Evolutionary conservation across 345 rosid genomes (phyloP).

Genomic region (Sisymbrium altissimum): DNA sequence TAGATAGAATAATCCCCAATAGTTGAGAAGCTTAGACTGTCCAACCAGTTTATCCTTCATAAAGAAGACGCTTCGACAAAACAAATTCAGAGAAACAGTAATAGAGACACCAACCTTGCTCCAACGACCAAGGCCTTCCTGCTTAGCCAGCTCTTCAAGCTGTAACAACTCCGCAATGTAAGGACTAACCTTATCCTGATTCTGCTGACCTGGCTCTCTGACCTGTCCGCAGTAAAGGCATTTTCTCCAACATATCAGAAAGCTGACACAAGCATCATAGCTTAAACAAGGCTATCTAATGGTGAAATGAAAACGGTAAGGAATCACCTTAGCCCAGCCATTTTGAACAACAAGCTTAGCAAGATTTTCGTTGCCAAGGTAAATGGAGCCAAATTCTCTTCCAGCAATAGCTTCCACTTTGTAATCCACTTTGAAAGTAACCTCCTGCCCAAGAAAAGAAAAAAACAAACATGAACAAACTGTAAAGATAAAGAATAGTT

Average conservation of each 20-base stretch:
- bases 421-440: conserved; percentile 85
- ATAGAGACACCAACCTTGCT: conserved; percentile 56
- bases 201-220: conserved; percentile 77
- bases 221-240: conserved; percentile 48
- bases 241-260: neutral
- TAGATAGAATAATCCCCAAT: neutral
- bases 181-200: conserved; percentile 92
- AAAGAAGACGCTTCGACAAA: neutral
- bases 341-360: conserved; percentile 63
- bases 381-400: conserved; percentile 90
- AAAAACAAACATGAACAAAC: neutral
- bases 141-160: conserved; percentile 77
- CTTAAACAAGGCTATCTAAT: neutral
- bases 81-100: neutral
- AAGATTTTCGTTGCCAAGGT: conserved; percentile 77
- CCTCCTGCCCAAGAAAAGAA: conserved; percentile 53
- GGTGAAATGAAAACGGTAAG: neutral
- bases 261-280: conserved; percentile 2
- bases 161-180: conserved; percentile 57
- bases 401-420: conserved; percentile 59
- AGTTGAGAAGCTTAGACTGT: neutral
- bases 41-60: neutral
- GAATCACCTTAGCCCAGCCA: conserved; percentile 97
- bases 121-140: conserved; percentile 81
- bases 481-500: neutral